Evolutionary conservation across 768 basidiomycete species (phyloP).

Genomic region (Phaffia australis): DNA sequence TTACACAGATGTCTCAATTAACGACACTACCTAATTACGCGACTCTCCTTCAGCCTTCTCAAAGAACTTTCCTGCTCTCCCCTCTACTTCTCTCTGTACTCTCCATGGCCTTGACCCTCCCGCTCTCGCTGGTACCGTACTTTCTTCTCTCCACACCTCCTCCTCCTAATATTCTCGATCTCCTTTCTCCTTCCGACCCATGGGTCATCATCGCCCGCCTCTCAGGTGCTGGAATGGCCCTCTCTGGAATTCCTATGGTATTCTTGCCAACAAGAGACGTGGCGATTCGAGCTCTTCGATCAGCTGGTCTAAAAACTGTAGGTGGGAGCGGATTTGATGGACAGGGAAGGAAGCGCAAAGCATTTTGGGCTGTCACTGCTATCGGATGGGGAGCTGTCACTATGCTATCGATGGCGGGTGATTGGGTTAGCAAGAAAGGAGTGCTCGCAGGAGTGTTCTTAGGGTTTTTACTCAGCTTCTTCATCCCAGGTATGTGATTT

Average conservation of each 20-base stretch:
- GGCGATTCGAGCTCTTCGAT: slow-evolving; percentile 1
- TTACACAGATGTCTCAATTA: slow-evolving; percentile 18
- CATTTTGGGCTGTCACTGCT: slow-evolving; percentile 16
- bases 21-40: slow-evolving; percentile 19
- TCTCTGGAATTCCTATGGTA: slow-evolving; percentile 8
- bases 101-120: slow-evolving; percentile 17
- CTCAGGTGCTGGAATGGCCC: slow-evolving; percentile 6
- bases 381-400: slow-evolving; percentile 4
- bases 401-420: not conserved
- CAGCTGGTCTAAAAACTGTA: not conserved
- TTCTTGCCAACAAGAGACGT: slow-evolving; percentile 17
- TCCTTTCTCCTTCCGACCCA: slow-evolving; percentile 9
- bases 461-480: slow-evolving; percentile 9
- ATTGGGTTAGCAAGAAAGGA: slow-evolving; percentile 11
- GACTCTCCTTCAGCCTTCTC: slow-evolving; percentile 19
- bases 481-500: slow-evolving; percentile 16
- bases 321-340: slow-evolving; percentile 12
- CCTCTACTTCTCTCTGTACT: slow-evolving; percentile 10
- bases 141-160: slow-evolving; percentile 10
- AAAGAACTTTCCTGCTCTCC: slow-evolving; percentile 20
- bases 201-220: slow-evolving; percentile 15
- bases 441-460: slow-evolving; percentile 9
- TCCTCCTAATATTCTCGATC: slow-evolving; percentile 19
- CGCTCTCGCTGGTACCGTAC: slow-evolving; percentile 21
- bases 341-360: slow-evolving; percentile 10